phyloP scores from a whole-genome alignment of 208 protist species.

The Herpetomonas samuelpessoai region DNA sequence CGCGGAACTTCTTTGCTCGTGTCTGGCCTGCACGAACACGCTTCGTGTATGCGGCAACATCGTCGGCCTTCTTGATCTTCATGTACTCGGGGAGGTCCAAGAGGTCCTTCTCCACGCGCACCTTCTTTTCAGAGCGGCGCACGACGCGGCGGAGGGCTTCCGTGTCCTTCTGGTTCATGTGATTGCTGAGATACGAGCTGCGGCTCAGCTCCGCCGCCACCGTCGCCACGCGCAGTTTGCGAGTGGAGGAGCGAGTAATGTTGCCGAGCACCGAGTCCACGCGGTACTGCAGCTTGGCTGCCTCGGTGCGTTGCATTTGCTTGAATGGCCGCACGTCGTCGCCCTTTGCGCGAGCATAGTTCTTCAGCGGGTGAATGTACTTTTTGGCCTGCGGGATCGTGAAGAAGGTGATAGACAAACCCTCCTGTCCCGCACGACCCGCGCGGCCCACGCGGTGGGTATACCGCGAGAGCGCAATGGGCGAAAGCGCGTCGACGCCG shows the following conservation, averaged over 20 bases:
- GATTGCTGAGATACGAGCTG: slow-evolving; percentile 87
- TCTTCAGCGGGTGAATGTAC: slow-evolving; percentile 45
- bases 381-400: slow-evolving; percentile 63
- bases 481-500: slow-evolving; percentile 85
- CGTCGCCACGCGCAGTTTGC: slow-evolving; percentile 78
- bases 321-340: slow-evolving; percentile 66
- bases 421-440: slow-evolving; percentile 83
- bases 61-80: slow-evolving; percentile 60
- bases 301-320: slow-evolving; percentile 67
- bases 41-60: slow-evolving; percentile 62
- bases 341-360: slow-evolving; percentile 51
- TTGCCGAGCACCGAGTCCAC: slow-evolving; percentile 79
- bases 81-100: slow-evolving; percentile 91
- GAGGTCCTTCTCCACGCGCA: slow-evolving; percentile 83
- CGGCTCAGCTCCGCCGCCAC: slow-evolving; percentile 85
- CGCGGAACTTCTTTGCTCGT: slow-evolving; percentile 29
- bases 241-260: slow-evolving; percentile 70
- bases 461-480: slow-evolving; percentile 88
- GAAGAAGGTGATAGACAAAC: slow-evolving; percentile 90
- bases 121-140: slow-evolving; percentile 63
- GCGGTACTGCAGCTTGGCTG: slow-evolving; percentile 81
- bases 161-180: slow-evolving; percentile 89
- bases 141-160: slow-evolving; percentile 85
- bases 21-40: slow-evolving; percentile 66
- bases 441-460: slow-evolving; percentile 96